Evolutionary conservation across 2,329 filamentous ascomycete genomes (phyloP).

Genomic region (Fusarium sp.): DNA sequence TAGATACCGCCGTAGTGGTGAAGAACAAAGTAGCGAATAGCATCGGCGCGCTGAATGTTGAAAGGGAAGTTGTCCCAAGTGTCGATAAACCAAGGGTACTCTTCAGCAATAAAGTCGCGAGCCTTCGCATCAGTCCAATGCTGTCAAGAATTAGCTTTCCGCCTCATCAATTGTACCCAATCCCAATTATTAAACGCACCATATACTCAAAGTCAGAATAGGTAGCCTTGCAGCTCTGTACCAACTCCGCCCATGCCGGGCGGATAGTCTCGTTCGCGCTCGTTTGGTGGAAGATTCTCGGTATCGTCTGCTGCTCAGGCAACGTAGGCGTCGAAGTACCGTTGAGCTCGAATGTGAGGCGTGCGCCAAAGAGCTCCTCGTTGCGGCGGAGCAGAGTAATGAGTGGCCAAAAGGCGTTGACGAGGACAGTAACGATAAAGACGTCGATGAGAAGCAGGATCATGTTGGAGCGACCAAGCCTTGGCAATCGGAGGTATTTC

Average conservation of each 20-base stretch:
- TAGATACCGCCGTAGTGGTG: slow-evolving; percentile 79
- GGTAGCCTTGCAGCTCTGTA: slow-evolving; percentile 72
- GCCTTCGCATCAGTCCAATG: slow-evolving; percentile 78
- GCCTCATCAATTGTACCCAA: not conserved
- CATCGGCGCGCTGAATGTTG: slow-evolving; percentile 77
- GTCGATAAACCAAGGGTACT: slow-evolving; percentile 78
- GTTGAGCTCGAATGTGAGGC: slow-evolving; percentile 61
- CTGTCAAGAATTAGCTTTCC: slow-evolving; percentile 51
- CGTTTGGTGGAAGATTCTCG: slow-evolving; percentile 81
- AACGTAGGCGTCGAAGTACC: slow-evolving; percentile 64
- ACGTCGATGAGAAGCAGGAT: slow-evolving; percentile 72
- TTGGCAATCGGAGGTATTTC: slow-evolving; percentile 39
- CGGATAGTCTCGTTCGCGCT: slow-evolving; percentile 77
- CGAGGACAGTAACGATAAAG: slow-evolving; percentile 70
- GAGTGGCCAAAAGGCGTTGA: slow-evolving; percentile 76
- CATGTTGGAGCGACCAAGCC: slow-evolving; percentile 54
- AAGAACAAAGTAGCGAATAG: slow-evolving; percentile 79
- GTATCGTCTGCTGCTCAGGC: slow-evolving; percentile 75
- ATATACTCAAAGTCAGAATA: slow-evolving; percentile 81
- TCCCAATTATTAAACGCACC: slow-evolving; percentile 52
- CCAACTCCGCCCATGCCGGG: slow-evolving; percentile 71
- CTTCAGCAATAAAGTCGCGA: slow-evolving; percentile 72
- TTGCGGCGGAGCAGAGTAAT: slow-evolving; percentile 71
- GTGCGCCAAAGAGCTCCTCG: slow-evolving; percentile 48
- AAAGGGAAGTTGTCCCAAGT: slow-evolving; percentile 77